Base-by-base conservation (phyloP, 345 rosid species). In the Arabis alpina region DNA sequence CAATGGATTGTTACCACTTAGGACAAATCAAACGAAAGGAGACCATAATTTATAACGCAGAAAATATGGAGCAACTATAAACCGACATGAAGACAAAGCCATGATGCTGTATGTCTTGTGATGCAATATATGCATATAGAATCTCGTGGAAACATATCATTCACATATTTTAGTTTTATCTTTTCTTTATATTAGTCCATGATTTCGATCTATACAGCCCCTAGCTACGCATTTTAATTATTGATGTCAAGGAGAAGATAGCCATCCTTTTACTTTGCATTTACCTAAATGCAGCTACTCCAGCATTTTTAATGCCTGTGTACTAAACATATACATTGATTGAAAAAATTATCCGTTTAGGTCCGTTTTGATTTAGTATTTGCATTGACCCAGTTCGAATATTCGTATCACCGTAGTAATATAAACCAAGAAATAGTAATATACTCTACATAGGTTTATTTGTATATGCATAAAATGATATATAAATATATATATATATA, bases 1-100 rank as follows among this genome's bases (percentile, higher is more conserved):
- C 32, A 42, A 64, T 42, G 40, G 42, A 48, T 27, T 28, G 19
- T 44, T 32, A 71, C 28, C 30, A 52, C 41, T 60, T 51, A 10
- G 11, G 16, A 55, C 23, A 63, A 54, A 56, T n/a, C 50, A 28
- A 23, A 57, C 50, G 34, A 28, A 42, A 61, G 25, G 39, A 50
- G 42, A 58, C 36, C 24, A 58, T 49, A 73, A 5, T 50, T 41
- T 58, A 59, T 30, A 58, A 41, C 28, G 5, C 51, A 54, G 68
- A 62, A 68, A 54, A 54, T 53, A 75, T 60, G 64, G 64, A 61
- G 27, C 68, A 61, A 67, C 73, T 52, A 75, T 61, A 61, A 68
- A 68, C 64, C 74, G 79, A 68, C 79, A 75, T 61, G 74, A 39
- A 61, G 58, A 75, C 79, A 75, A 61, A 54, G 74, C 53, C 74